Percentiles rank a stretch among this genome's conserved stretches.
Evolutionary conservation across 345 rosid species (phyloP).

Genomic region (Erucastrum elatum): DNA sequence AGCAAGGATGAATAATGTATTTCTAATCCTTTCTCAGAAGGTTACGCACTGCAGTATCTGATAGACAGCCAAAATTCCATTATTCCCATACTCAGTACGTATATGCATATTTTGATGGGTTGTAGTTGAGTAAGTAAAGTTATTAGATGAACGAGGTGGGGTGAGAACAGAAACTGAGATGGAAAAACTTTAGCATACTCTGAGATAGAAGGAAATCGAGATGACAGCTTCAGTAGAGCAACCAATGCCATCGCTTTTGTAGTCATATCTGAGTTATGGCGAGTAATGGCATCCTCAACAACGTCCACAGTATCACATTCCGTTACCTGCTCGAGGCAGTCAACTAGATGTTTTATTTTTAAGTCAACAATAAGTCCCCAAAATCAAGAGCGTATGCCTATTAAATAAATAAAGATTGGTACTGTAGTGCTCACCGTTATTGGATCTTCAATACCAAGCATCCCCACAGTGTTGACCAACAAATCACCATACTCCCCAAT

Average conservation of each 20-base stretch:
- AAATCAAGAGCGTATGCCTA: constrained; percentile 2
- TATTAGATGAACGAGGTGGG: constrained; percentile 19
- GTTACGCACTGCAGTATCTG: background rate
- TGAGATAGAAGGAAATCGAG: constrained; percentile 90
- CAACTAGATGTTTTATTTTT: background rate
- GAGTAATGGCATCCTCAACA: constrained; percentile 66
- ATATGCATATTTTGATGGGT: constrained; percentile 11
- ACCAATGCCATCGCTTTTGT: constrained; percentile 93
- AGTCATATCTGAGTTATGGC: constrained; percentile 67
- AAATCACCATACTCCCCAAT: constrained; percentile 98
- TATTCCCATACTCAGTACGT: constrained; percentile 7
- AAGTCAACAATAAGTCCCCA: constrained; percentile 1
- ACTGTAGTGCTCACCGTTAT: constrained; percentile 64
- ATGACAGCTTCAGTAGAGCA: constrained; percentile 87
- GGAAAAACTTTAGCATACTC: constrained; percentile 53
- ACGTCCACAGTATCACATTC: constrained; percentile 92
- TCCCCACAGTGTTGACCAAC: constrained; percentile 82
- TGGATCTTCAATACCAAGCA: constrained; percentile 87
- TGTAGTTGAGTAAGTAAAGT: background rate
- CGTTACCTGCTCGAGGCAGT: constrained; percentile 65
- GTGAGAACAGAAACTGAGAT: constrained; percentile 12
- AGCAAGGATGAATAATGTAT: constrained; percentile 10
- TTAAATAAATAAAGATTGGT: background rate
- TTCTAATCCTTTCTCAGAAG: background rate
- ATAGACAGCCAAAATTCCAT: constrained; percentile 6